Evolutionary conservation across 1,139 yeast species (phyloP).

Genomic region (Candida sanyaensis): DNA sequence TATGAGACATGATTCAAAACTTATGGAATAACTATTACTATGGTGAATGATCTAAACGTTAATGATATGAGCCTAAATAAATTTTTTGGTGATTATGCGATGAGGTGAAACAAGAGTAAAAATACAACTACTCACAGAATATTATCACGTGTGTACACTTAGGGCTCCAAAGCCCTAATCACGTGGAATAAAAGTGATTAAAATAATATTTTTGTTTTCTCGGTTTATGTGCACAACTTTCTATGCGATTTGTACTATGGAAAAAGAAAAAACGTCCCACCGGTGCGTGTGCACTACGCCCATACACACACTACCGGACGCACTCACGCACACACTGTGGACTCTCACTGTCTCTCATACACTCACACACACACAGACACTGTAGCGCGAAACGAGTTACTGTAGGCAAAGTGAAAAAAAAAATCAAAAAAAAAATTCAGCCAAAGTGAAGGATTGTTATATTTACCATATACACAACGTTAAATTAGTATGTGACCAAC

Average conservation of each 20-base stretch:
- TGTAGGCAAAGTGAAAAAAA: background rate
- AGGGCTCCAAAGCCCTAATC: constrained; percentile 4
- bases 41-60: no score
- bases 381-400: background rate
- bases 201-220: background rate
- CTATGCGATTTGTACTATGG: no score
- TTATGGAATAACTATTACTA: no score
- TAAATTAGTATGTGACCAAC: constrained; percentile 6
- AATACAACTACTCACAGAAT: no score
- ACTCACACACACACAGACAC: background rate
- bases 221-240: background rate
- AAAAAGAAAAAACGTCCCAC: no score
- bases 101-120: no score
- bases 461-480: constrained; percentile 8
- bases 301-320: no score
- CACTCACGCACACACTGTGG: background rate
- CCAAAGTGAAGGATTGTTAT: background rate
- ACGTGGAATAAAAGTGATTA: background rate
- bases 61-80: no score
- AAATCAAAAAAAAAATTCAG: constrained; percentile 2
- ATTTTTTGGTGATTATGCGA: background rate
- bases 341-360: background rate
- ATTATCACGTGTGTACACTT: background rate
- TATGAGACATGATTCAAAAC: constrained; percentile 58
- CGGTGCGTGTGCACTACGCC: no score